These are phyloP conservation scores for Fusarium armeniacum DNA, from an alignment of 2,329 filamentous ascomycete genomes.

Conservation along the genomic window DNA sequence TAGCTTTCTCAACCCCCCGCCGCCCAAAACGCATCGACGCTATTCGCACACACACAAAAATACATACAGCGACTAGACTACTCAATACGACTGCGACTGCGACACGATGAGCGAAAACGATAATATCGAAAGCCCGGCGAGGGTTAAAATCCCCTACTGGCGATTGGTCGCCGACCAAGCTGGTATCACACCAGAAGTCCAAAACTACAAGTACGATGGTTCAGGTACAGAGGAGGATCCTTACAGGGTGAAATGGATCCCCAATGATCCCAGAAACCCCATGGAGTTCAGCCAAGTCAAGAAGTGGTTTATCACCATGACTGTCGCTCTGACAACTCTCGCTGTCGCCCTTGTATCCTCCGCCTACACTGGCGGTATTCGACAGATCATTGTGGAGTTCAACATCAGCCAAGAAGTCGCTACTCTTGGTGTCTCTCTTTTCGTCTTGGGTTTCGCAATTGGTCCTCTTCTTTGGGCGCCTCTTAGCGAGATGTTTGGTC, in stretches of 20 bases:
- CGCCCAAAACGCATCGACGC: conserved; percentile 7
- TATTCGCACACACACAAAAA: background rate
- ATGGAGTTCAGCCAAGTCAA: conserved; percentile 34
- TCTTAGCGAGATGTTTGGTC: conserved; percentile 78
- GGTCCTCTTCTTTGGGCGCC: conserved; percentile 82
- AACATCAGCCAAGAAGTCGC: conserved; percentile 40
- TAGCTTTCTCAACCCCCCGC: background rate
- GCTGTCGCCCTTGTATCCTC: conserved; percentile 41
- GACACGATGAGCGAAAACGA: conserved; percentile 35
- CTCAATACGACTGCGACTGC: conserved; percentile 10
- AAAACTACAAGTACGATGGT: conserved; percentile 40
- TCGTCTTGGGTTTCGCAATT: conserved; percentile 63
- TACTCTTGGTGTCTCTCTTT: conserved; percentile 41
- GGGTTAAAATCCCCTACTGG: conserved; percentile 40
- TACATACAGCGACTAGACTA: conserved; percentile 13
- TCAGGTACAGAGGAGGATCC: conserved; percentile 40
- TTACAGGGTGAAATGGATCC: conserved; percentile 42
- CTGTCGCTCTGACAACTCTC: conserved; percentile 34
- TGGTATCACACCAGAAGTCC: conserved; percentile 39
- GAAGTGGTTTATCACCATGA: conserved; percentile 45
- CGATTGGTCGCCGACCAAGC: conserved; percentile 38
- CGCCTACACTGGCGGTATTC: conserved; percentile 38
- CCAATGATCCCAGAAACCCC: conserved; percentile 41
- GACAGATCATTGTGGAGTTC: conserved; percentile 37
- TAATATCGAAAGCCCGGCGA: conserved; percentile 34